phyloP scores from a whole-genome alignment of 2,329 filamentous ascomycete genomes.

The Herpotrichia juniperi region DNA sequence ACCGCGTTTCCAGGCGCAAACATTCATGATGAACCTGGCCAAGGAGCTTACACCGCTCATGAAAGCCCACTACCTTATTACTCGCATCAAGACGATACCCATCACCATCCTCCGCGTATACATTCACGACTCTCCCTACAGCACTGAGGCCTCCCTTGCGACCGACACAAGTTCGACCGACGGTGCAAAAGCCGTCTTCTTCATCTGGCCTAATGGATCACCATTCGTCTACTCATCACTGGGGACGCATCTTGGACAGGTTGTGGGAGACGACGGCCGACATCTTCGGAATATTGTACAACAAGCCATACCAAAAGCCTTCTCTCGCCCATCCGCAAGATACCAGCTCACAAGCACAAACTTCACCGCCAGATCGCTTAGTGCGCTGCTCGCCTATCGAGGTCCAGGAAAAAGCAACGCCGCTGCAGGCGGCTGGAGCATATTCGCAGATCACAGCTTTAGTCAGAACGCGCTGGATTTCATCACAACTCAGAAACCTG shows the following conservation, averaged over 20 bases:
- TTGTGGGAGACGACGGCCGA: constrained; percentile 45
- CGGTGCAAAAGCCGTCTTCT: constrained; percentile 73
- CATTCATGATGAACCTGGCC: constrained; percentile 79
- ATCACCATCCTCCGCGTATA: constrained; percentile 79
- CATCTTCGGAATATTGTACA: constrained; percentile 74
- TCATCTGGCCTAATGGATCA: constrained; percentile 82
- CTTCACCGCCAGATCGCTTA: constrained; percentile 73
- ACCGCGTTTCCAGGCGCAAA: constrained; percentile 79
- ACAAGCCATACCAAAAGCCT: constrained; percentile 80
- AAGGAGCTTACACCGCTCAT: constrained; percentile 76
- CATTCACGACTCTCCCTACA: constrained; percentile 81
- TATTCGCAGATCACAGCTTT: constrained; percentile 71
- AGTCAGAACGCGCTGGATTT: constrained; percentile 59
- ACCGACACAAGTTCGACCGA: constrained; percentile 53
- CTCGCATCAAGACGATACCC: constrained; percentile 71
- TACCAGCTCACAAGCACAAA: constrained; percentile 72
- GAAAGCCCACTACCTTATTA: constrained; percentile 83
- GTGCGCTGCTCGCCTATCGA: constrained; percentile 70
- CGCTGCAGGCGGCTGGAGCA: constrained; percentile 78
- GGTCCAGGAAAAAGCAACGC: constrained; percentile 73
- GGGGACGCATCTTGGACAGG: constrained; percentile 45
- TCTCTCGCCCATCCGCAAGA: constrained; percentile 75
- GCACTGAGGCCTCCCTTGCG: constrained; percentile 52
- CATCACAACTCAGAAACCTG: constrained; percentile 36
- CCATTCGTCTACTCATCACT: constrained; percentile 74